Base-by-base conservation (phyloP, 2,329 filamentous ascomycete species). In the Alternaria sp. region DNA sequence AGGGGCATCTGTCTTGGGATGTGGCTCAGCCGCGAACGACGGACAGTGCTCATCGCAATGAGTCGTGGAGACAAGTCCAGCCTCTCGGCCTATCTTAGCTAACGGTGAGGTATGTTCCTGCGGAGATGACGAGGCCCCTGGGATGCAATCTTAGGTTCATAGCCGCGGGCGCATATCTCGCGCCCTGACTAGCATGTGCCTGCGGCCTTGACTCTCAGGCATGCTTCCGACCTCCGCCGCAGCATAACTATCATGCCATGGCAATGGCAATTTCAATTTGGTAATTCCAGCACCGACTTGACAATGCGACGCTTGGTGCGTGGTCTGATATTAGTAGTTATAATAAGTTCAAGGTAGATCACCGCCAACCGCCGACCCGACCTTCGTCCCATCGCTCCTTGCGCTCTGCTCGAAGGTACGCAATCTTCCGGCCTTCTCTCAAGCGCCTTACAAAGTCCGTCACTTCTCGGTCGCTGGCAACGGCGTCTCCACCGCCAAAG, bases 321-420 rank as follows among this genome's bases (percentile, higher is more conserved):
- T 38, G 14, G 46, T 50, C 32, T 50, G 30, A 50, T 50, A 38
- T 32, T 27, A 50, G 16, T 25, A 36, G 32, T 38, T 25, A 22
- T 50, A 36, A 38, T 41, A 41, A 22, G 7, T 27, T 27, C 46
- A 27, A 18, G 32, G 32, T 50, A 32, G 14, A 50, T 34, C 32
- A 63, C 60, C 94, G 87, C 95, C 95, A 98, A 1, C 95, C 95
- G 11, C 94, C 94, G 34, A 98, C 94, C 68, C 94, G 85, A 25
- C 94, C 93, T 80, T 98, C 94, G 77, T 98, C 95, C 95, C 95
- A 98, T 70, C 95, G 86, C 72, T 93, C 91, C 79, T 94, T 97
- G 67, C 92, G 87, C 82, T 98, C 95, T 74, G 90, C 89, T 59
- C 95, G 85, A 55, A 94, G 83, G 74, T 95, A 96, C 63, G 90